A percentile compares a stretch with the other conserved stretches of the same genome.
Evolutionary conservation across 2,329 filamentous ascomycete species (phyloP).

Genomic region (Volutella citrinella): DNA sequence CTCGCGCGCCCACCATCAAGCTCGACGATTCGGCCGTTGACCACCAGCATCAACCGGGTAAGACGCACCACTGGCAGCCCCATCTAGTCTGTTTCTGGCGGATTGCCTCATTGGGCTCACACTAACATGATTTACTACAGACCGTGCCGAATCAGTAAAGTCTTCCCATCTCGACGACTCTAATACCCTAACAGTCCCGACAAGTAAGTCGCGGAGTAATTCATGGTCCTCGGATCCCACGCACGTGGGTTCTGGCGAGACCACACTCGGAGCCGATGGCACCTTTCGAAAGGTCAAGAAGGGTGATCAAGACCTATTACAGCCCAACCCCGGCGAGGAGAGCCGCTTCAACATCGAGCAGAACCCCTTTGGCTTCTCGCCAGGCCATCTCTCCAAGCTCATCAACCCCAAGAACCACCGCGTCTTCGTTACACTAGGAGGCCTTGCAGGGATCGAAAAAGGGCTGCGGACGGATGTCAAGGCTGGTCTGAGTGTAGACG

Average conservation of each 20-base stretch:
- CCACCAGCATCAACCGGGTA: slow-evolving; percentile 14
- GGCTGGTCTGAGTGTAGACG: slow-evolving; percentile 71
- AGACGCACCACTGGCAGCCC: slow-evolving; percentile 18
- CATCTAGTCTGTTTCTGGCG: too few relatives aligned
- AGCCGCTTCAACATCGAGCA: slow-evolving; percentile 67
- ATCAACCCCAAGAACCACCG: slow-evolving; percentile 80
- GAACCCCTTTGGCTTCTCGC: slow-evolving; percentile 79
- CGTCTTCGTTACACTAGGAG: slow-evolving; percentile 75
- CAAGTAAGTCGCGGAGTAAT: slow-evolving; percentile 10
- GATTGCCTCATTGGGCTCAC: too few relatives aligned
- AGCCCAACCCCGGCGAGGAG: slow-evolving; percentile 69
- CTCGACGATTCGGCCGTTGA: slow-evolving; percentile 19
- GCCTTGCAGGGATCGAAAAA: slow-evolving; percentile 69
- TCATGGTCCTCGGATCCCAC: slow-evolving; percentile 18
- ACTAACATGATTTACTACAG: neutral
- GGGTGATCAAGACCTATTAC: slow-evolving; percentile 40
- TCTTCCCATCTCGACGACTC: too few relatives aligned
- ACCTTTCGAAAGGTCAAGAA: slow-evolving; percentile 11
- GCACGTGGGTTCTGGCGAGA: slow-evolving; percentile 17
- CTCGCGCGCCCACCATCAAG: slow-evolving; percentile 18
- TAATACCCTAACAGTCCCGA: slow-evolving; percentile 16
- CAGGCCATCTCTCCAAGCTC: slow-evolving; percentile 77
- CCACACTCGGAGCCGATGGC: too few relatives aligned
- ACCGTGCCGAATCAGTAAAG: neutral
- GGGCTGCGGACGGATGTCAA: slow-evolving; percentile 69